These are phyloP conservation scores for Sugiyamaella pinicola DNA, from an alignment of 1,139 yeast genomes.

Conservation along the genomic window DNA sequence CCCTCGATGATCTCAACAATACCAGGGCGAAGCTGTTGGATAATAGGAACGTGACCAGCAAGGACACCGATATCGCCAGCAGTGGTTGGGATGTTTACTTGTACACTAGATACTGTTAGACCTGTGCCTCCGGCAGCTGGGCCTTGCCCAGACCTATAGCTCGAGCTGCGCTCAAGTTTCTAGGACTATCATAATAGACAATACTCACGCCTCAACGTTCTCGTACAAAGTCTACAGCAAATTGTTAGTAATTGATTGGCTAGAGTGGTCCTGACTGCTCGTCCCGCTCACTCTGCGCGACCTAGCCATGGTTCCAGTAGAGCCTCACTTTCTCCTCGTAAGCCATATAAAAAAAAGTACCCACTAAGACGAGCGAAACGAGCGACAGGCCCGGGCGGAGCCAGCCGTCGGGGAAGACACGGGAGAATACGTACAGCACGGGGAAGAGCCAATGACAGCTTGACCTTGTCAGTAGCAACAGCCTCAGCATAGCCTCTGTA, in stretches of 20 bases:
- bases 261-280: too few species aligned
- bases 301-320: too few species aligned
- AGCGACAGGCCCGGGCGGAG: too few species aligned
- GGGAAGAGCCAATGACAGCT: slow-evolving; percentile 78
- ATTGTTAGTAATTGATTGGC: slow-evolving; percentile 14
- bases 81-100: slow-evolving; percentile 94
- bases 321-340: too few species aligned
- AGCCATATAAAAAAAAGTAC: too few species aligned
- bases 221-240: slow-evolving; percentile 44
- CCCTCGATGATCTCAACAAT: slow-evolving; percentile 86
- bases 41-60: slow-evolving; percentile 97
- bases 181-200: neutral
- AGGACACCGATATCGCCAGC: slow-evolving; percentile 97
- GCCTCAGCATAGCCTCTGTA: slow-evolving; percentile 92
- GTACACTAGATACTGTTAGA: slow-evolving; percentile 53
- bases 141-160: too few species aligned
- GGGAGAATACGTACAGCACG: slow-evolving; percentile 30
- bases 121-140: neutral
- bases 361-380: too few species aligned
- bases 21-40: slow-evolving; percentile 97
- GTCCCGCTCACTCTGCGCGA: too few species aligned
- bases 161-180: too few species aligned
- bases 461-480: slow-evolving; percentile 72
- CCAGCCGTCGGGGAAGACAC: too few species aligned
- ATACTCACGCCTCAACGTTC: slow-evolving; percentile 51